Conservation (phyloP, 495 filamentous ascomycete species). For the Daldinia decipiens region DNA sequence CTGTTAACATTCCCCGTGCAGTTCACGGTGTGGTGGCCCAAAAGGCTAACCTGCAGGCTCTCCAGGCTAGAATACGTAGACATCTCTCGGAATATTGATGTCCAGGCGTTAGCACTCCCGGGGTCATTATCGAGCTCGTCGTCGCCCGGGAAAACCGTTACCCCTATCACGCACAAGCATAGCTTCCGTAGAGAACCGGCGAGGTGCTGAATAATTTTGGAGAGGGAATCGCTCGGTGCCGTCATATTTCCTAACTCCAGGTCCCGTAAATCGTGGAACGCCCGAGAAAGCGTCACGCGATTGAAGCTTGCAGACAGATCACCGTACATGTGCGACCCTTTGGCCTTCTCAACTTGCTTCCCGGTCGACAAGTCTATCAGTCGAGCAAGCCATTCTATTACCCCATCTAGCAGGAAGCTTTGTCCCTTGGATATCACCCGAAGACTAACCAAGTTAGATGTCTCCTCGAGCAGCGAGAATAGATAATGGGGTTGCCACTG, state of each 20-base stretch:
- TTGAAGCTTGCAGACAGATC: neutral
- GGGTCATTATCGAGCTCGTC: slow-evolving; percentile 42
- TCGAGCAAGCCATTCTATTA: slow-evolving; percentile 38
- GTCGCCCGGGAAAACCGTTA: slow-evolving; percentile 22
- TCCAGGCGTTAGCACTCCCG: slow-evolving; percentile 39
- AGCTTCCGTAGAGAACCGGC: slow-evolving; percentile 31
- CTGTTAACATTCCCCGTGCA: slow-evolving; percentile 27
- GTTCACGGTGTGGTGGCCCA: slow-evolving; percentile 35
- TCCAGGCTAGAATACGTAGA: slow-evolving; percentile 25
- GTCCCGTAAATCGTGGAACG: slow-evolving; percentile 21
- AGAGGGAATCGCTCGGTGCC: slow-evolving; percentile 22
- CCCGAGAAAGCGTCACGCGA: slow-evolving; percentile 1
- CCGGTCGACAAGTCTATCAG: slow-evolving; percentile 22
- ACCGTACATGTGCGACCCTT: slow-evolving; percentile 1
- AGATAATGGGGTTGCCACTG: slow-evolving; percentile 42
- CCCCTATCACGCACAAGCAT: slow-evolving; percentile 24
- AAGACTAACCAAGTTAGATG: slow-evolving; percentile 38
- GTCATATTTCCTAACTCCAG: slow-evolving; percentile 38
- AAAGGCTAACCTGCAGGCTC: slow-evolving; percentile 13
- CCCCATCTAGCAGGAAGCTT: slow-evolving; percentile 32
- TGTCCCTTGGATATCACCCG: slow-evolving; percentile 29
- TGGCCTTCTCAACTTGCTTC: slow-evolving; percentile 4
- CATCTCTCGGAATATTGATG: slow-evolving; percentile 34
- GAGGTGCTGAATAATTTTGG: slow-evolving; percentile 27
- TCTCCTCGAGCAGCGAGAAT: slow-evolving; percentile 38